These are phyloP conservation scores for Zymoseptoria crescenta DNA, from an alignment of 2,329 filamentous ascomycete genomes.

Conservation along the genomic window DNA sequence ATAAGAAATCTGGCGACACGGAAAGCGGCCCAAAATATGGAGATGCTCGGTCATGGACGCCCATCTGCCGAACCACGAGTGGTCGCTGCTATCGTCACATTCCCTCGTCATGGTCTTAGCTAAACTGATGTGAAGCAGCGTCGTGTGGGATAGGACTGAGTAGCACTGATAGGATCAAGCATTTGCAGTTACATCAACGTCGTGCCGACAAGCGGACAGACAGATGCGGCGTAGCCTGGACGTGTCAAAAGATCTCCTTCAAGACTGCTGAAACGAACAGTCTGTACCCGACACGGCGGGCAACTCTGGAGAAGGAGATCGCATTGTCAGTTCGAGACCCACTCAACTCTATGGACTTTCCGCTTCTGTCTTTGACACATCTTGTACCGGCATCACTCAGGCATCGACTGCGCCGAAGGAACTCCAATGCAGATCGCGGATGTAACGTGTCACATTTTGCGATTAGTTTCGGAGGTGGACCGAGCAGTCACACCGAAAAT, in stretches of 20 bases:
- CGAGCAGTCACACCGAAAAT: constrained; percentile 11
- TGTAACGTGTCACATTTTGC: constrained; percentile 19
- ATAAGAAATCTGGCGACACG: constrained; percentile 15
- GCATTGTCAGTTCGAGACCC: constrained; percentile 10
- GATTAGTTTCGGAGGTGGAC: constrained; percentile 14
- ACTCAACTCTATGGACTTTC: background rate
- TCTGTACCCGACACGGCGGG: constrained; percentile 1
- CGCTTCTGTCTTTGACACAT: background rate
- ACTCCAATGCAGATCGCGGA: constrained; percentile 13
- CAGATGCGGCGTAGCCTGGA: background rate
- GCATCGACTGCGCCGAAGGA: constrained; percentile 7
- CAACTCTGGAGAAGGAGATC: constrained; percentile 3
- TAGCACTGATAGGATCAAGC: background rate
- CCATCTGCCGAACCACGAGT: background rate
- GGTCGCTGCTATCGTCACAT: background rate
- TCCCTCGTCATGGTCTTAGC: constrained; percentile 6
- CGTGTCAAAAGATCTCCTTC: background rate
- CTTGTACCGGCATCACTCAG: background rate
- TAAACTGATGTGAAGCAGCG: background rate
- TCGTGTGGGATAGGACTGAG: background rate
- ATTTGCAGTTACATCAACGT: background rate
- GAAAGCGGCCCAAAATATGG: constrained; percentile 14
- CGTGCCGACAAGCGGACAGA: background rate
- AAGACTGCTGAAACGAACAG: constrained; percentile 2
- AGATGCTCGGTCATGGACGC: constrained; percentile 20